These are phyloP conservation scores for Pythium grandisporangium DNA, from an alignment of 352 stramenopile genomes.

Conservation along the genomic window DNA sequence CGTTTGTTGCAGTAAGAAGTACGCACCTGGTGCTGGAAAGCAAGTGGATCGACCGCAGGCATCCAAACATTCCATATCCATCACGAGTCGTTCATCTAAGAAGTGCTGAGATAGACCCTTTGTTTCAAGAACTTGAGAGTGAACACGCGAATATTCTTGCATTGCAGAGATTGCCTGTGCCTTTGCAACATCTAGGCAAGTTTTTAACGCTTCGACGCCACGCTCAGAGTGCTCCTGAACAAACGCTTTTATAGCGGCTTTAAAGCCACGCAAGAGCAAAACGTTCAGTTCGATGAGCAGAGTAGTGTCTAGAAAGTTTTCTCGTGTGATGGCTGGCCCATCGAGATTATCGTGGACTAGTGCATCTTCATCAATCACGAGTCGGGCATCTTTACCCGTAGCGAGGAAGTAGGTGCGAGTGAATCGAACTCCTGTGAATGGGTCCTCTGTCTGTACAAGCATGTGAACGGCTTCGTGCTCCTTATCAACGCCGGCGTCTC, in stretches of 20 bases:
- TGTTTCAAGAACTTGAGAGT: constrained; percentile 11
- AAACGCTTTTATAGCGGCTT: constrained; percentile 11
- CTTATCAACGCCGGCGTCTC: constrained; percentile 16
- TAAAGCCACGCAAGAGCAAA: constrained; percentile 31
- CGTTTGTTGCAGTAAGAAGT: too few relatives aligned
- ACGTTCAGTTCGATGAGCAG: constrained; percentile 28
- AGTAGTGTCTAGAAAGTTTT: too few relatives aligned
- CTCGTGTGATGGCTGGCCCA: too few relatives aligned
- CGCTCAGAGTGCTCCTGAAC: neutral
- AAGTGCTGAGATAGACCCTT: constrained; percentile 15
- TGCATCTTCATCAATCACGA: constrained; percentile 53
- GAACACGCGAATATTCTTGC: constrained; percentile 5
- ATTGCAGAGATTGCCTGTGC: constrained; percentile 5
- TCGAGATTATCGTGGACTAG: constrained; percentile 22
- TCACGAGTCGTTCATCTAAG: constrained; percentile 22
- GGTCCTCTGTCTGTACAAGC: constrained; percentile 58
- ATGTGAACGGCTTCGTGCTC: constrained; percentile 40
- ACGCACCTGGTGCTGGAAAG: constrained; percentile 11
- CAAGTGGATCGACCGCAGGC: constrained; percentile 18
- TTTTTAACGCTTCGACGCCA: neutral
- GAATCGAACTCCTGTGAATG: constrained; percentile 56
- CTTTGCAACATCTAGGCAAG: constrained; percentile 4
- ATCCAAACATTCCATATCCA: constrained; percentile 34
- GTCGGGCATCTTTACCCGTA: constrained; percentile 34
- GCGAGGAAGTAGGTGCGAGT: constrained; percentile 61